Conservation (phyloP, 2,329 filamentous ascomycete species). For the Aspergillus latus region DNA sequence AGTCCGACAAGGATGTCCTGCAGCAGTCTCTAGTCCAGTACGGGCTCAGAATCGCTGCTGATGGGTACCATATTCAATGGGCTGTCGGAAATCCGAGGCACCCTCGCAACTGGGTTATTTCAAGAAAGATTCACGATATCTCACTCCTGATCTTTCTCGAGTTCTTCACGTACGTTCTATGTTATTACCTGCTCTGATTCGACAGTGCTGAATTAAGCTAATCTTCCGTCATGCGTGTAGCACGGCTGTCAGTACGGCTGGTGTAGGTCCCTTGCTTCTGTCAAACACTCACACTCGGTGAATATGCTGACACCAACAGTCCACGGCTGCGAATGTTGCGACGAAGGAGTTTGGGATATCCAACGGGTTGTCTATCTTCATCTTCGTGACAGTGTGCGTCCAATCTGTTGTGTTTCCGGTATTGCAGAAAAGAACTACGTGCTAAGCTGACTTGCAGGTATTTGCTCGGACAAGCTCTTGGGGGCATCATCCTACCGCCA, state of each 20-base stretch:
- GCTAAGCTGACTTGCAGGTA: conserved; percentile 25
- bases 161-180: conserved; percentile 33
- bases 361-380: conserved; percentile 30
- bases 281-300: not conserved
- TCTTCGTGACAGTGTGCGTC: conserved; percentile 27
- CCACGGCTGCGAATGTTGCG: conserved; percentile 31
- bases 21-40: conserved; percentile 24
- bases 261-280: conserved; percentile 27
- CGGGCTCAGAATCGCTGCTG: conserved; percentile 30
- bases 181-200: not conserved
- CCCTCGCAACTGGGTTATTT: conserved; percentile 33
- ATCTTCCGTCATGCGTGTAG: conserved; percentile 21
- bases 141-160: conserved; percentile 28
- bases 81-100: conserved; percentile 29
- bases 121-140: conserved; percentile 32
- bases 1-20: conserved; percentile 20
- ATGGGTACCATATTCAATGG: conserved; percentile 35
- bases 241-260: conserved; percentile 37
- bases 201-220: conserved; percentile 9
- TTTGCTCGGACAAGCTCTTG: conserved; percentile 35
- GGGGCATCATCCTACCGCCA: conserved; percentile 37
- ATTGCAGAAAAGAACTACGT: not conserved
- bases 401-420: not conserved
- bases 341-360: conserved; percentile 27
- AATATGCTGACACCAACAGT: conserved; percentile 21